Evolutionary conservation across 2,329 filamentous ascomycete species (phyloP), one percentile per base, ranked within the genome.

Genomic region (Neofusicoccum sp.): DNA sequence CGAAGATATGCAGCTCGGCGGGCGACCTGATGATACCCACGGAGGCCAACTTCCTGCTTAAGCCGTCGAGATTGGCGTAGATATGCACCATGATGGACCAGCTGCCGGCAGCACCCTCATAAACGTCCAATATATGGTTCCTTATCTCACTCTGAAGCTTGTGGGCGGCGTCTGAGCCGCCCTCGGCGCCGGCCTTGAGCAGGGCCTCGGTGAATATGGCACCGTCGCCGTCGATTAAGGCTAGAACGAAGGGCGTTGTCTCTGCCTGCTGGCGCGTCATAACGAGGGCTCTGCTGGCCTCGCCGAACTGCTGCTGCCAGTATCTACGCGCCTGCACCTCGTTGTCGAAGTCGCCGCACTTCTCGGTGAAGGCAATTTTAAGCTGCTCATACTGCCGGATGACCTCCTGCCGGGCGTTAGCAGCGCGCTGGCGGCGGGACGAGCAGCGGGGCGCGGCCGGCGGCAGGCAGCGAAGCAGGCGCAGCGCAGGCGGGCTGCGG

Each of bases 171-270:
- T 80, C 77, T 4, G 77, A 77, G 2, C 79, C 79, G 36, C 79
- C 79, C 43, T 79, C 74, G 58, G 65, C 70, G 47, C 75, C 77
- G 62, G 71, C 70, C 28, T 71, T 67, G 36, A 79, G 75, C 14
- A 80, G 67, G 28, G 71, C 69, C 63, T 80, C 77, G 57, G 79
- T 71, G 64, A 81, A 81, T 57, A 78, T 71, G 64, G 77, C 77
- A 26, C 78, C 79, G 68, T 81, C 79, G n/a, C 79, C 79, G 68
- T 81, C 79, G 48, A 81, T 77, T 48, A 81, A 67, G 40, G 73
- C 77, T 66, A 80, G 66, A 11, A 78, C 76, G 62, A 81, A 81
- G 16, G 77, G 74, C 63, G 71, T 77, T 7, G 65, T 62, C 40
- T 75, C 70, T 71, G 51, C 58, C 30, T 58, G 33, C 14, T 59